Evolutionary conservation across 2,329 filamentous ascomycete species (phyloP), one percentile per base, ranked within the genome.

Genomic region (Xylogone sp.): DNA sequence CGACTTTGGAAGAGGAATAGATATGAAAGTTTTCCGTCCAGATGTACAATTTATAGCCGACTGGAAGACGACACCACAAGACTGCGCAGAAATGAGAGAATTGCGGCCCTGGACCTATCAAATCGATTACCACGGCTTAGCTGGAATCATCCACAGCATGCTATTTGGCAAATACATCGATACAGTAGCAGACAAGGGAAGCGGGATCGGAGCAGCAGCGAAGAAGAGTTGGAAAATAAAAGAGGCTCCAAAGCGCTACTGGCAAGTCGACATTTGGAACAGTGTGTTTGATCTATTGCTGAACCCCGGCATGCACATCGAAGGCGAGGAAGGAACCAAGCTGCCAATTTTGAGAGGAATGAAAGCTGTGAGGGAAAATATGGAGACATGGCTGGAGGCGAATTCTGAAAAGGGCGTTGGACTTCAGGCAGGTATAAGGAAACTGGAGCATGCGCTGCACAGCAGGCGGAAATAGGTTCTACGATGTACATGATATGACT

Each of bases 81-180:
- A 99, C 70, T 99, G 94, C 69, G 87, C 89, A 18, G 94, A 99
- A 75, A 96, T 97, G 82, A 87, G 92, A 45, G 93, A 99, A 71
- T 82, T 90, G 51, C 81, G 93, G 1, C 91, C 92, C 0, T 99
- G 94, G 94, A 97, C 93, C 1, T 97, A 91, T 75, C 94, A 99
- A 68, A 90, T 97, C 59, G 94, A 99, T 73, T 95, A 97, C 63
- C 90, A 96, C 68, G 94, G 94, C 12, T 78, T 97, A 0, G 94
- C 94, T 0, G 91, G 90, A 3, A 88, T 90, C 21, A 76, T 97
- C 3, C 91, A 99, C 70, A 87, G 84, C 43, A 80, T 99, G 61
- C 80, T 99, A 3, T 99, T 97, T 66, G 93, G 94, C 9, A 91
- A 89, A 65, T 97, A 97, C 71, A 94, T 99, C 62, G 90, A 96